phyloP scores from a whole-genome alignment of 2,329 filamentous ascomycete genomes.

The Pseudonectria buxi region DNA sequence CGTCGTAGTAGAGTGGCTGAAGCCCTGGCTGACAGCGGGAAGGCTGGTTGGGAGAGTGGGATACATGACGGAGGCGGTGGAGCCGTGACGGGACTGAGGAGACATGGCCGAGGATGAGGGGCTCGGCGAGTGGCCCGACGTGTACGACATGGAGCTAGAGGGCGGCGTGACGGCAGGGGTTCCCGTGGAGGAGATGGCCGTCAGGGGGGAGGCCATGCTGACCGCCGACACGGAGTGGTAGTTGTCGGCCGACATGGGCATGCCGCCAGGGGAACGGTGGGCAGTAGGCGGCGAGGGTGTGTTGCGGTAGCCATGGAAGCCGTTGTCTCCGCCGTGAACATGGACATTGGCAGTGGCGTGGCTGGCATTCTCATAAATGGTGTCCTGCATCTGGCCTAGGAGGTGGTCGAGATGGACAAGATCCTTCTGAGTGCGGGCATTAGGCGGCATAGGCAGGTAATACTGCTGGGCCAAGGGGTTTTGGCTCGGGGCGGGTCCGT shows the following conservation, averaged over 20 bases:
- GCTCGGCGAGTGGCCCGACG: slow-evolving; percentile 67
- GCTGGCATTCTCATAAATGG: slow-evolving; percentile 87
- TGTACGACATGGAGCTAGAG: slow-evolving; percentile 69
- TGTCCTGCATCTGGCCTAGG: slow-evolving; percentile 91
- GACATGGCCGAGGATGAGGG: slow-evolving; percentile 66
- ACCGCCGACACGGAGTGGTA: slow-evolving; percentile 41
- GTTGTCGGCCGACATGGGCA: slow-evolving; percentile 29
- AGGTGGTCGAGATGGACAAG: slow-evolving; percentile 90
- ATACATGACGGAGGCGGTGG: slow-evolving; percentile 59
- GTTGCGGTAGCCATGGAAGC: slow-evolving; percentile 50
- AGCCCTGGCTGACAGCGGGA: slow-evolving; percentile 63
- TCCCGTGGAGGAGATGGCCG: slow-evolving; percentile 53
- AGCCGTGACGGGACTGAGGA: slow-evolving; percentile 56
- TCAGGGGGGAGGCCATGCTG: slow-evolving; percentile 56
- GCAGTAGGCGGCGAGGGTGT: slow-evolving; percentile 46
- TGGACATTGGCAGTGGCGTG: slow-evolving; percentile 75
- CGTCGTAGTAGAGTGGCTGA: slow-evolving; percentile 62
- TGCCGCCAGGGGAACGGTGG: slow-evolving; percentile 29
- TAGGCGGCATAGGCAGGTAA: slow-evolving; percentile 70
- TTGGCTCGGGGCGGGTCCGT: slow-evolving; percentile 55
- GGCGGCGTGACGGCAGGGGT: slow-evolving; percentile 73
- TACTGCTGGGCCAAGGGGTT: slow-evolving; percentile 62
- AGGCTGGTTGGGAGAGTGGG: slow-evolving; percentile 53
- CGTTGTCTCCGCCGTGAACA: slow-evolving; percentile 64
- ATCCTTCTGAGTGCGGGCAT: slow-evolving; percentile 87